Conservation (phyloP, 495 filamentous ascomycete genomes). For the Xylaria grammica region DNA sequence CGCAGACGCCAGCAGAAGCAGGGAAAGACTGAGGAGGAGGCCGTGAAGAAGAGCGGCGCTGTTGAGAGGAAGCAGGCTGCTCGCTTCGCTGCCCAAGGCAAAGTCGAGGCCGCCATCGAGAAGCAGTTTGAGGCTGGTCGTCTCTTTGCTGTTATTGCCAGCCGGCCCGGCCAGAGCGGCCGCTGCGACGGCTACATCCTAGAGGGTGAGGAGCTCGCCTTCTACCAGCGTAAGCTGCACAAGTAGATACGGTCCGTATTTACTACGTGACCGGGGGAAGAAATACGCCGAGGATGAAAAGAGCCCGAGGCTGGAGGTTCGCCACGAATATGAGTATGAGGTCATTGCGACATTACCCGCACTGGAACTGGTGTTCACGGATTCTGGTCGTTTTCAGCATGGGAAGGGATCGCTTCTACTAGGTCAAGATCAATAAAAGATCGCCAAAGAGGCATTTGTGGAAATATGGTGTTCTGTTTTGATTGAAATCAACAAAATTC, state of each 20-base stretch:
- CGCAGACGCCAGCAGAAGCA: constrained; percentile 86
- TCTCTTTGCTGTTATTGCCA: constrained; percentile 89
- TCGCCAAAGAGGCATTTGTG: constrained; percentile 31
- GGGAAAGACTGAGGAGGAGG: constrained; percentile 61
- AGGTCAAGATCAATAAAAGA: constrained; percentile 43
- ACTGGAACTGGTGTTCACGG: constrained; percentile 45
- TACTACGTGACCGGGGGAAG: constrained; percentile 13
- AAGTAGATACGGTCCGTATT: constrained; percentile 68
- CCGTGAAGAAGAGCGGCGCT: constrained; percentile 85
- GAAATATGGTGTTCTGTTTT: constrained; percentile 16
- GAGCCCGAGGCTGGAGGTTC: constrained; percentile 17
- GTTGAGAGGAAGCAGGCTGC: constrained; percentile 95
- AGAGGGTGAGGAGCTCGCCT: constrained; percentile 98
- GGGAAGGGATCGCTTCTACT: constrained; percentile 39
- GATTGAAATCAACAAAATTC: constrained; percentile 15
- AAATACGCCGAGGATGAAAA: constrained; percentile 24
- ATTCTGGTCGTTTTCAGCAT: constrained; percentile 41
- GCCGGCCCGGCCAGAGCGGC: constrained; percentile 93
- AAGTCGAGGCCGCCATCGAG: constrained; percentile 91
- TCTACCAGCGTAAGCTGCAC: constrained; percentile 98
- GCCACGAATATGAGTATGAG: constrained; percentile 30
- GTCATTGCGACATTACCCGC: constrained; percentile 34
- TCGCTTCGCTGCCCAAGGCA: constrained; percentile 78
- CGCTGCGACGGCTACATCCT: constrained; percentile 97
- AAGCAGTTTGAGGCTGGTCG: constrained; percentile 99